phyloP scores from a whole-genome alignment of 192 early-diverging fungal species.

The Chytriomyces sp. region DNA sequence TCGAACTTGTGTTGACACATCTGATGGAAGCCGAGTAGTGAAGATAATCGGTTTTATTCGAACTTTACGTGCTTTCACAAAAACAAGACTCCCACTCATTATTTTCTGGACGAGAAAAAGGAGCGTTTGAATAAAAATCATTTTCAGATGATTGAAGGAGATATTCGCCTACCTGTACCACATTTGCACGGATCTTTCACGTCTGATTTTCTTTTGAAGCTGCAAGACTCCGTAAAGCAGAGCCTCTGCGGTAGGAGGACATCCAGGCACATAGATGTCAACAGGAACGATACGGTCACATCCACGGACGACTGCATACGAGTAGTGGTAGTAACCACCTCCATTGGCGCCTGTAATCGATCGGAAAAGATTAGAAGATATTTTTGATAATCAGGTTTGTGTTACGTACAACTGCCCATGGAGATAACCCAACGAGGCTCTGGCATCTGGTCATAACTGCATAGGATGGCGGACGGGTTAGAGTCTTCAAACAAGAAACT shows the following conservation, averaged over 20 bases:
- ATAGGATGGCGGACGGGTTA: not conserved
- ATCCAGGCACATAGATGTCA: conserved; percentile 94
- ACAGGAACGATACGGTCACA: conserved; percentile 94
- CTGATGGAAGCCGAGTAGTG: not conserved
- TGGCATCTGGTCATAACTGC: conserved; percentile 78
- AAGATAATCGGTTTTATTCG: not conserved
- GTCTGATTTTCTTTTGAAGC: conserved; percentile 98
- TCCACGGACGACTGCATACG: conserved; percentile 92
- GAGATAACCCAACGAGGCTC: conserved; percentile 98
- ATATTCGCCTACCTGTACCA: conserved; percentile 54
- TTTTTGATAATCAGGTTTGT: not conserved
- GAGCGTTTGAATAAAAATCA: not conserved
- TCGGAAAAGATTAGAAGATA: not conserved
- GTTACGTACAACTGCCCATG: conserved; percentile 83
- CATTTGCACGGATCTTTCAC: conserved; percentile 58
- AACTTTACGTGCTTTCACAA: not conserved
- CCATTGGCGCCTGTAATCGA: conserved; percentile 73
- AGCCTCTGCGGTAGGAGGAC: conserved; percentile 96
- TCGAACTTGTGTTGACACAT: too few relatives aligned
- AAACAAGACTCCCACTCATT: not conserved
- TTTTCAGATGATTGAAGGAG: not conserved
- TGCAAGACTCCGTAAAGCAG: conserved; percentile 94
- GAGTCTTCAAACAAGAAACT: too few relatives aligned
- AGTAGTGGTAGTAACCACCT: conserved; percentile 99
- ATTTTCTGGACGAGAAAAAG: not conserved